phyloP scores from a whole-genome alignment of 495 filamentous ascomycete genomes.

The Trypethelium eluteriae region DNA sequence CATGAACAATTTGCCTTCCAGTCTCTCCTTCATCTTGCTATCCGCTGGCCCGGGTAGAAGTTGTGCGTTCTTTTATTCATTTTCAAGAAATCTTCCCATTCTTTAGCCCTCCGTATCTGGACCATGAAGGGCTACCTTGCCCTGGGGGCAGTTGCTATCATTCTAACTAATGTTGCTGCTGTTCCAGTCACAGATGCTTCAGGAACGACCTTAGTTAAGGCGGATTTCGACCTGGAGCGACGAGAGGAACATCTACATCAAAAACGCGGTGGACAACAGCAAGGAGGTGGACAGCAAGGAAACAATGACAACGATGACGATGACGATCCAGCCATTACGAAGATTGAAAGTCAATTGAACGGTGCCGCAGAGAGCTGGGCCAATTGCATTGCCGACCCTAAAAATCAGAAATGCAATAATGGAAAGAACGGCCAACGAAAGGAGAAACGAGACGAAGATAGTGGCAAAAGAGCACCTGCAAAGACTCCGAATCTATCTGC shows the following conservation, averaged over 20 bases:
- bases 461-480: not conserved
- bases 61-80: not conserved
- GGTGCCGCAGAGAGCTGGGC: not conserved
- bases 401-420: not conserved
- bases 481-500: not conserved
- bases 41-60: slow-evolving; percentile 3
- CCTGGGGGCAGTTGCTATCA: not conserved
- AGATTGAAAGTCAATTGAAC: not conserved
- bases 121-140: slow-evolving; percentile 7
- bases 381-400: not conserved
- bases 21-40: not conserved
- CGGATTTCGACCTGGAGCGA: slow-evolving; percentile 1
- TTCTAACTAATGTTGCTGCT: not conserved
- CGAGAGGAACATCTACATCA: not conserved
- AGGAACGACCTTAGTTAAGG: not conserved
- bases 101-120: not conserved
- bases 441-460: not conserved
- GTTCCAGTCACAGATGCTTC: not conserved
- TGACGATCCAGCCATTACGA: not conserved
- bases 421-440: not conserved
- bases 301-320: not conserved
- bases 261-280: not conserved
- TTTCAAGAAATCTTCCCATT: not conserved
- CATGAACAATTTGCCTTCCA: not conserved
- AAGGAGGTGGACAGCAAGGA: not conserved